Percentiles rank a stretch among this genome's conserved stretches.
Evolutionary conservation across 1,284 basidiomycete species (phyloP).

Genomic region (Heterobasidion parviporum): DNA sequence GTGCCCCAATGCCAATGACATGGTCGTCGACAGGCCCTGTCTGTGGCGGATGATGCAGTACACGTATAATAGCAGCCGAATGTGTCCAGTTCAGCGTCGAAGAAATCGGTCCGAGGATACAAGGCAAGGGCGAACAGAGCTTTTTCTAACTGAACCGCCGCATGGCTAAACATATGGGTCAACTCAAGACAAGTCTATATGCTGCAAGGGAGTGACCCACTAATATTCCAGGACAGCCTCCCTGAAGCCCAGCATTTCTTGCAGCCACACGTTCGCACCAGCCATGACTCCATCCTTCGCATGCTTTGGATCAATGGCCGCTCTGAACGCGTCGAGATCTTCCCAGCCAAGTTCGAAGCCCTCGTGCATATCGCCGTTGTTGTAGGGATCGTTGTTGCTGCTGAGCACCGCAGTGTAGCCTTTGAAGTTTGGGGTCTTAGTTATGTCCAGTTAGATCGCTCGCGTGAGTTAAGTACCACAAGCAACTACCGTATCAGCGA

Average conservation of each 20-base stretch:
- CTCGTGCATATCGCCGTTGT: constrained; percentile 77
- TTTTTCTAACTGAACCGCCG: constrained; percentile 60
- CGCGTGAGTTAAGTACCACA: neutral
- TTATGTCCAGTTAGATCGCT: constrained; percentile 53
- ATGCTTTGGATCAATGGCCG: constrained; percentile 4
- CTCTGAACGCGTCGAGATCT: constrained; percentile 15
- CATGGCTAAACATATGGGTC: constrained; percentile 38
- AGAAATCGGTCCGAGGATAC: constrained; percentile 67
- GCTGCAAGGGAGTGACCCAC: constrained; percentile 28
- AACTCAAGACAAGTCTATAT: neutral
- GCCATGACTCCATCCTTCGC: constrained; percentile 37
- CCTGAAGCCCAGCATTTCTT: constrained; percentile 41
- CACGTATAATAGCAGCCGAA: constrained; percentile 71
- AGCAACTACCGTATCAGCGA: neutral
- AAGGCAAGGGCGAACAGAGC: constrained; percentile 78
- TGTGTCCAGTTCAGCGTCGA: constrained; percentile 63
- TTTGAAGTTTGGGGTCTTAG: constrained; percentile 67
- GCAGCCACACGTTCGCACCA: constrained; percentile 60
- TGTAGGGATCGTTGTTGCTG: constrained; percentile 57
- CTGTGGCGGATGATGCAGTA: constrained; percentile 80
- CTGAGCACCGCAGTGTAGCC: constrained; percentile 70
- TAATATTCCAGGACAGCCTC: constrained; percentile 53
- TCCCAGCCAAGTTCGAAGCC: constrained; percentile 83
- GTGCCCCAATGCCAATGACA: constrained; percentile 78
- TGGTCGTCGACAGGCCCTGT: constrained; percentile 46